Evolutionary conservation across 164 flowering plant species (phyloP).

Genomic region (Echeveria elegans): DNA sequence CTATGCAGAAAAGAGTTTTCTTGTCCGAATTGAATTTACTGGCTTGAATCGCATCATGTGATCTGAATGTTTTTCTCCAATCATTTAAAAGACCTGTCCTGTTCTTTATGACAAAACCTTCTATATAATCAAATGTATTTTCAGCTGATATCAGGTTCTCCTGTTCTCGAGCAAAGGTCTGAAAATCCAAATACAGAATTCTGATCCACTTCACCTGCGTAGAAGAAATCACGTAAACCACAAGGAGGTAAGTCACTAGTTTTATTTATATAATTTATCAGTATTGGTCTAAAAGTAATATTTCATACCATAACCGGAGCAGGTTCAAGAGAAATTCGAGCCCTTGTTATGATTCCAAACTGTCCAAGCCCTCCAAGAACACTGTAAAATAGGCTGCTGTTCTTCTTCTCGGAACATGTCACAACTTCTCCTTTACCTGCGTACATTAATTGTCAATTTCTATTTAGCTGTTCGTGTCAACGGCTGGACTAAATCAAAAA

Average conservation of each 20-base stretch:
- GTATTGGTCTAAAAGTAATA: no score
- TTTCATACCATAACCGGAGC: background rate
- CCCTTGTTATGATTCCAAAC: background rate
- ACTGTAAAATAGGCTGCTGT: background rate
- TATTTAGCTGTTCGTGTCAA: background rate
- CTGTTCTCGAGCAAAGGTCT: slow-evolving; percentile 40
- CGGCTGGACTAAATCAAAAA: background rate
- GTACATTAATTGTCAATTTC: background rate
- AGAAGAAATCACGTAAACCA: background rate
- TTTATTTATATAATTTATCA: no score
- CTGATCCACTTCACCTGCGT: slow-evolving; percentile 10
- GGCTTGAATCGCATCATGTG: slow-evolving; percentile 46
- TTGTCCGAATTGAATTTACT: slow-evolving; percentile 42
- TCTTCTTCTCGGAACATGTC: background rate
- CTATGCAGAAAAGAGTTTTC: slow-evolving; percentile 41
- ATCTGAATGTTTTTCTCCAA: slow-evolving; percentile 49
- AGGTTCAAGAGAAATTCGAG: background rate
- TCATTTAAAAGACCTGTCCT: slow-evolving; percentile 41
- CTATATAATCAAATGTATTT: slow-evolving; percentile 41
- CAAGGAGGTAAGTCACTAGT: background rate
- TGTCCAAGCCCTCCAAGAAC: background rate
- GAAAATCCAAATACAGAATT: slow-evolving; percentile 41
- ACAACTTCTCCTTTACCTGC: background rate
- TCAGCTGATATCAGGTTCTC: slow-evolving; percentile 39
- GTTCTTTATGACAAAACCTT: slow-evolving; percentile 51